Conservation (phyloP, 2,329 filamentous ascomycete species). For the Grosmannia penicillata region DNA sequence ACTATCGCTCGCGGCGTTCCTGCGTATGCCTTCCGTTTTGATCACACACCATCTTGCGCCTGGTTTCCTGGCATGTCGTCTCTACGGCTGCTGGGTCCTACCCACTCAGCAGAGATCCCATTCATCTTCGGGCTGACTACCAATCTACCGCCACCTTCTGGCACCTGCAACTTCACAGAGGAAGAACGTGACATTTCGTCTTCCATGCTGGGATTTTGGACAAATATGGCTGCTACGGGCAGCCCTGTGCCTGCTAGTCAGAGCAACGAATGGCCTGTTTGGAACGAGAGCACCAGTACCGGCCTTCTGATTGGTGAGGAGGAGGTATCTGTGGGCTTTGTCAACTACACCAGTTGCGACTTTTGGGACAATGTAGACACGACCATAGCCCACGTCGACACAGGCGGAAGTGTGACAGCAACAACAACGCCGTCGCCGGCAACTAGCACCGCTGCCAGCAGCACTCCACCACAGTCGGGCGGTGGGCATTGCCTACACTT, state of each 20-base stretch:
- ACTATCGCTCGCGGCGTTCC: background rate
- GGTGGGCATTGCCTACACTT: no score
- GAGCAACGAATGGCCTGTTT: background rate
- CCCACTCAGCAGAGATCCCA: slow-evolving; percentile 16
- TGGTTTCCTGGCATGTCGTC: slow-evolving; percentile 2
- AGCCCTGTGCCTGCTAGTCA: background rate
- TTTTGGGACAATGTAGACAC: background rate
- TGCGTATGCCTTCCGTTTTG: slow-evolving; percentile 3
- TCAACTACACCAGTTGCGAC: background rate
- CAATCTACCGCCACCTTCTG: slow-evolving; percentile 11
- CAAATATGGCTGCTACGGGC: slow-evolving; percentile 12
- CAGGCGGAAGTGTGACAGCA: background rate
- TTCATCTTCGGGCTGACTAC: slow-evolving; percentile 14
- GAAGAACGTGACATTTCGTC: slow-evolving; percentile 11
- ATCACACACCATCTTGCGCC: slow-evolving; percentile 3
- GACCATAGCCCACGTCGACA: background rate
- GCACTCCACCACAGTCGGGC: no score
- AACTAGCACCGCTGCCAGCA: no score
- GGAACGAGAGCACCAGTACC: background rate
- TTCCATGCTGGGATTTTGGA: slow-evolving; percentile 14
- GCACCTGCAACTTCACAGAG: slow-evolving; percentile 12
- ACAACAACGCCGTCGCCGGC: no score
- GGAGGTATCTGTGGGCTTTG: background rate
- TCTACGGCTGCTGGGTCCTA: slow-evolving; percentile 11
- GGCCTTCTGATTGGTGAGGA: background rate